These are phyloP conservation scores for Clavulina sp. DNA, from an alignment of 768 basidiomycete species.

Conservation along the genomic window DNA sequence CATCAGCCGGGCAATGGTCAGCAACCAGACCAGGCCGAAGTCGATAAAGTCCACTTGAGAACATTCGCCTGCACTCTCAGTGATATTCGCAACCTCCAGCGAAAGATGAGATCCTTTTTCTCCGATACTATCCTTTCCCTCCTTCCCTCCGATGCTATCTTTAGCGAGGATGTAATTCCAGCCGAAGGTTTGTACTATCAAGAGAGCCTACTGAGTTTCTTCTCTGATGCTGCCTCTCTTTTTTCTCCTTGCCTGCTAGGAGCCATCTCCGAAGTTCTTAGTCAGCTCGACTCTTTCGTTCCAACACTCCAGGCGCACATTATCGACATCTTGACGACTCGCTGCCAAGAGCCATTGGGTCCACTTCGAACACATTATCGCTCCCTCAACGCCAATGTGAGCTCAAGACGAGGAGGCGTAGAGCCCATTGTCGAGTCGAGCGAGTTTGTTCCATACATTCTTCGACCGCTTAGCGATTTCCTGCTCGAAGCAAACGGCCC, in stretches of 20 bases:
- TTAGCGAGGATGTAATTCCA: too few relatives aligned
- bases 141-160: conserved; percentile 25
- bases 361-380: conserved; percentile 80
- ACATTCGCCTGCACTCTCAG: conserved; percentile 41
- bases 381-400: conserved; percentile 66
- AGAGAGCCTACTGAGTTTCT: background rate
- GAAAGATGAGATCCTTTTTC: conserved; percentile 44
- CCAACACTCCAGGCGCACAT: conserved; percentile 46
- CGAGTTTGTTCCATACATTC: conserved; percentile 64
- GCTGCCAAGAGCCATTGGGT: conserved; percentile 72
- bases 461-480: conserved; percentile 62
- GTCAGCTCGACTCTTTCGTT: conserved; percentile 32
- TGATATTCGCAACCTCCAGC: conserved; percentile 45
- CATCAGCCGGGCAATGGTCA: conserved; percentile 3
- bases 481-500: conserved; percentile 41
- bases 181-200: too few relatives aligned
- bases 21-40: conserved; percentile 21
- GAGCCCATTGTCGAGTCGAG: conserved; percentile 54
- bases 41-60: conserved; percentile 17
- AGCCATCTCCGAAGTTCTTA: conserved; percentile 33
- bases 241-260: conserved; percentile 10
- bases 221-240: background rate
- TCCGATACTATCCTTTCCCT: conserved; percentile 43
- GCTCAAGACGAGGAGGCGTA: conserved; percentile 34
- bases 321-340: conserved; percentile 47